These are phyloP conservation scores for Lepiota brunneoincarnata DNA, from an alignment of 768 basidiomycete species.

Conservation along the genomic window DNA sequence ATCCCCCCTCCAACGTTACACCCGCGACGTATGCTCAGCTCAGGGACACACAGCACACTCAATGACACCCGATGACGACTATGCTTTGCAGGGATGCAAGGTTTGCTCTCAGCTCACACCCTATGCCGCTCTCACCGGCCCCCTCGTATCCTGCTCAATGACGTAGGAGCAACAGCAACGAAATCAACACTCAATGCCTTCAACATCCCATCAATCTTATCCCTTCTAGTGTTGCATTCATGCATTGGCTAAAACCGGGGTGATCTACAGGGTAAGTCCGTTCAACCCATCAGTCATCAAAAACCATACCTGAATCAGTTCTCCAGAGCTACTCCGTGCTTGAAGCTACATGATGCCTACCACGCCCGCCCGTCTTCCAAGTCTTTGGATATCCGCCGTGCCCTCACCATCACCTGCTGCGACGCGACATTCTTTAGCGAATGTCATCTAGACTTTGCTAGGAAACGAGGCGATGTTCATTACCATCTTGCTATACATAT, in stretches of 20 bases:
- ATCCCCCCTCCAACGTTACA: too few species aligned
- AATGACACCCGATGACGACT: not conserved
- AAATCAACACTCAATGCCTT: not conserved
- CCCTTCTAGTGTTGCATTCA: not conserved
- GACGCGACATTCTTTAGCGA: too few species aligned
- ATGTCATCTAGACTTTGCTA: too few species aligned
- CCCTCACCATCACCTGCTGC: too few species aligned
- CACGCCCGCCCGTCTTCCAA: not conserved
- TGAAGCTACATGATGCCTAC: not conserved
- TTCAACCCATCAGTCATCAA: not conserved
- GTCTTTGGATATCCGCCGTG: not conserved
- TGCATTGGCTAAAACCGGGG: too few species aligned
- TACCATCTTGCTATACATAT: too few species aligned
- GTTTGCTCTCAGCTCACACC: not conserved
- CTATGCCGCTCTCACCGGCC: conserved; percentile 5
- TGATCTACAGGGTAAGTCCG: conserved; percentile 6
- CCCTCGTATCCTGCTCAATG: conserved; percentile 3
- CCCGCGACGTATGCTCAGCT: too few species aligned
- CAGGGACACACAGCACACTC: not conserved
- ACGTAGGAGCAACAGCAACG: conserved; percentile 4
- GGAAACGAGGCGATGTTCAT: too few species aligned
- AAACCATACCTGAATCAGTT: not conserved
- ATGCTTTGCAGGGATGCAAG: too few species aligned
- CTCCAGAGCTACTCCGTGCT: not conserved
- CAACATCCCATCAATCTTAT: not conserved